Evolutionary conservation across 2,329 filamentous ascomycete genomes (phyloP).

Genomic region (Pyricularia sp.): DNA sequence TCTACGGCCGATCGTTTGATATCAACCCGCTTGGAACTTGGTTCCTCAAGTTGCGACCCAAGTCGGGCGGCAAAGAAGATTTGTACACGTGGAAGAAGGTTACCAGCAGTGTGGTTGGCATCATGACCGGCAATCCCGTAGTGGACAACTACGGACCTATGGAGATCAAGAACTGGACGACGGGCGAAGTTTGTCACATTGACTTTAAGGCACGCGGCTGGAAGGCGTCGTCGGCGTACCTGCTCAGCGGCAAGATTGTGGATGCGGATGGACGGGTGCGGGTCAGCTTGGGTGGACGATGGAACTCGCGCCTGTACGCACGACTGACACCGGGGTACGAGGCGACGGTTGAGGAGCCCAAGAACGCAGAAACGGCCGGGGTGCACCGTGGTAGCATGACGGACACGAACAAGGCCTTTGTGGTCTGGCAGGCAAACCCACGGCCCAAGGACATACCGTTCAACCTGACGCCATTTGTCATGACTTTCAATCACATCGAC

Average conservation of each 20-base stretch:
- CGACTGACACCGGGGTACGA: slow-evolving; percentile 88
- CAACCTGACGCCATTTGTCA: slow-evolving; percentile 91
- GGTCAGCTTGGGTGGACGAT: slow-evolving; percentile 85
- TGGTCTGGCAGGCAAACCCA: slow-evolving; percentile 85
- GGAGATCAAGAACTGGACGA: slow-evolving; percentile 97
- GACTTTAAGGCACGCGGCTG: slow-evolving; percentile 95
- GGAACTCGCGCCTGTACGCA: slow-evolving; percentile 97
- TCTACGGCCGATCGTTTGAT: slow-evolving; percentile 95
- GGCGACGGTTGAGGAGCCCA: slow-evolving; percentile 50
- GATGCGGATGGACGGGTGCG: slow-evolving; percentile 71
- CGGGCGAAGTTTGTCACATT: slow-evolving; percentile 77
- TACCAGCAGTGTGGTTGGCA: slow-evolving; percentile 93
- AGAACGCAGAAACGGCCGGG: slow-evolving; percentile 21
- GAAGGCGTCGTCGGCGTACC: slow-evolving; percentile 88
- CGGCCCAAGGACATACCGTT: slow-evolving; percentile 83
- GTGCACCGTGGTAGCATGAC: slow-evolving; percentile 41
- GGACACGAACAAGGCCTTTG: slow-evolving; percentile 68
- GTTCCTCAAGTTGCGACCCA: slow-evolving; percentile 81
- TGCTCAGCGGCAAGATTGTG: slow-evolving; percentile 77
- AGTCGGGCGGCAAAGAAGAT: slow-evolving; percentile 67
- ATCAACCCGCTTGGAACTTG: slow-evolving; percentile 94
- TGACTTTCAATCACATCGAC: slow-evolving; percentile 87
- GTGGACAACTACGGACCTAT: slow-evolving; percentile 98
- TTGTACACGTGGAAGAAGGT: slow-evolving; percentile 99
- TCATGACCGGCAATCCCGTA: slow-evolving; percentile 90